Evolutionary conservation across 1,139 yeast species (phyloP).

Genomic region (Suhomyces bokatorum): DNA sequence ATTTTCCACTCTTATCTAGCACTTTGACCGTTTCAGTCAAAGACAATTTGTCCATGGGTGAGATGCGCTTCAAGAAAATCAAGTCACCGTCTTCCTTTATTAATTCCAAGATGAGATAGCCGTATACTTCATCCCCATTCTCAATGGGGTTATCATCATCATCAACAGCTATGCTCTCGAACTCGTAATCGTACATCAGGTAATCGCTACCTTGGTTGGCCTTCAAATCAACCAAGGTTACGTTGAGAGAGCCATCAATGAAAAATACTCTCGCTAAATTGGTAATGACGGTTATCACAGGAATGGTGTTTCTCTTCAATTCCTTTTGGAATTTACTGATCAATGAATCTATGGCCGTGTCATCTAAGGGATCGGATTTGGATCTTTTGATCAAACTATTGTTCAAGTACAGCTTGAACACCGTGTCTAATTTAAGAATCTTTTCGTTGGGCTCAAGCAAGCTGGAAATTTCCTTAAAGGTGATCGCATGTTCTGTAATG

Average conservation of each 20-base stretch:
- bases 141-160: conserved; percentile 36
- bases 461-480: conserved; percentile 37
- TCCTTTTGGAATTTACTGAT: conserved; percentile 39
- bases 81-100: conserved; percentile 57
- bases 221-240: conserved; percentile 45
- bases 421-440: conserved; percentile 43
- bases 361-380: conserved; percentile 31
- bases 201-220: conserved; percentile 59
- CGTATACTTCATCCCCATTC: conserved; percentile 40
- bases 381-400: conserved; percentile 26
- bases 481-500: conserved; percentile 18
- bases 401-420: conserved; percentile 39
- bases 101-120: conserved; percentile 66
- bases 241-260: conserved; percentile 38
- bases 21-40: conserved; percentile 39
- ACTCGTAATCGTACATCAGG: conserved; percentile 79
- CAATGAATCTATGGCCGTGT: conserved; percentile 39
- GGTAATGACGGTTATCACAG: conserved; percentile 52
- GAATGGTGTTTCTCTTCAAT: conserved; percentile 36
- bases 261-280: conserved; percentile 47
- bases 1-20: conserved; percentile 34
- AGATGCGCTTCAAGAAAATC: conserved; percentile 53
- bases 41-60: conserved; percentile 23
- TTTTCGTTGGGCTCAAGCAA: conserved; percentile 39
- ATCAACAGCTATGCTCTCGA: conserved; percentile 42